Evolutionary conservation across 495 filamentous ascomycete species (phyloP), one percentile per base, ranked within the genome.

Genomic region (Oidiodendron maius): DNA sequence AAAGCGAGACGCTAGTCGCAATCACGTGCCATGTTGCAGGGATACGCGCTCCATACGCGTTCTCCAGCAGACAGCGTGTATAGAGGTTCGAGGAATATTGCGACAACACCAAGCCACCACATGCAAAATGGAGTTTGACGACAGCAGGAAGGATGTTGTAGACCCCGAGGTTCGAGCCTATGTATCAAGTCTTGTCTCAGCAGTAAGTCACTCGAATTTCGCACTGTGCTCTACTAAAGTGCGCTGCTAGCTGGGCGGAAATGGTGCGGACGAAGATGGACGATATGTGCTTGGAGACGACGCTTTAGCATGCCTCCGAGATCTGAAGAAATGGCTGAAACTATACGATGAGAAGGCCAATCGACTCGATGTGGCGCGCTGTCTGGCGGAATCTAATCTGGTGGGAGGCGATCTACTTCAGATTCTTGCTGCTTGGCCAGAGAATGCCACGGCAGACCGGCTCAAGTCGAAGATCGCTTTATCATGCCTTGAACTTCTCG

Each of bases 311-410:
- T 91, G 88, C 66, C 73, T 99, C 46, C 86, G 90, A 44, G 94
- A 99, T 66, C 74, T 97, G 35, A 89, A 88, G 55, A 83, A 81
- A 76, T 97, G 94, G 94, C 69, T 99, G 57, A 89, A 85, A 61
- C 74, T 95, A 48, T 94, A 94, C 73, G 94, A 99, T 62, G 86
- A 95, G 61, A 94, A 93, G 63, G 79, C 84, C 46, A 94, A 95
- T 59, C 84, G 93, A 46, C 84, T 94, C 76, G 94, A 99, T 66
- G 94, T 97, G 44, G 91, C 90, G 37, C 77, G 93, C 63, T 96
- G 90, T 59, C 70, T 97, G 47, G 86, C 89, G 59, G 91, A 97
- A 61, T 83, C 89, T 37, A 96, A 97, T 60, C 65, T 99, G n/a
- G 79, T 97, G 50, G 82, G 84, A 52, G 83, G 86, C 10, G 94